phyloP scores from a whole-genome alignment of 352 stramenopile species.

The Pythium coloratum region DNA sequence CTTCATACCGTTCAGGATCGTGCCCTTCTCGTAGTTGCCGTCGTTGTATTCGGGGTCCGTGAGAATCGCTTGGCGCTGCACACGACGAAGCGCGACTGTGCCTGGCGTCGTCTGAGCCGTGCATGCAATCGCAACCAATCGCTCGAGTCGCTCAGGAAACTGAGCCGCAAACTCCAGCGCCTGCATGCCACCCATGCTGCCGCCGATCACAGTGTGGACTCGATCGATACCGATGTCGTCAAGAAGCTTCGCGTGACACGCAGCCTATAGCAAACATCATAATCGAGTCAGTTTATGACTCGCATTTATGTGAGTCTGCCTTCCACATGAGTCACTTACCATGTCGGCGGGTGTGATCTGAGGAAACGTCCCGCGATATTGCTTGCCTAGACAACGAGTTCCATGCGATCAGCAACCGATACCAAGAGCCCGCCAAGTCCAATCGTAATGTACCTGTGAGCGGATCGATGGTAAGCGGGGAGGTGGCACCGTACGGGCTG shows the following conservation, averaged over 20 bases:
- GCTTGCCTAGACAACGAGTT: constrained; percentile 28
- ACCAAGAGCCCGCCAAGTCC: not conserved
- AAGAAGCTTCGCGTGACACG: constrained; percentile 73
- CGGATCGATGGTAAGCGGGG: constrained; percentile 59
- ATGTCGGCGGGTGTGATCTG: constrained; percentile 86
- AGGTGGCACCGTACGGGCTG: constrained; percentile 85
- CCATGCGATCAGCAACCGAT: not conserved
- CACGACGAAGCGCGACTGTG: constrained; percentile 81
- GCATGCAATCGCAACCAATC: constrained; percentile 76
- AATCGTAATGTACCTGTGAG: constrained; percentile 34
- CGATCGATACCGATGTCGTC: constrained; percentile 72
- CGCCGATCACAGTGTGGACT: constrained; percentile 83
- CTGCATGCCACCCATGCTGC: constrained; percentile 88
- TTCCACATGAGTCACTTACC: constrained; percentile 23
- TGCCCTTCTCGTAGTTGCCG: constrained; percentile 65
- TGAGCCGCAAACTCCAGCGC: constrained; percentile 85
- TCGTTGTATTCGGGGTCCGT: constrained; percentile 78
- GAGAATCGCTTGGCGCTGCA: constrained; percentile 84
- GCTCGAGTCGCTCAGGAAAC: constrained; percentile 73
- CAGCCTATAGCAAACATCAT: constrained; percentile 32
- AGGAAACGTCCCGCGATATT: constrained; percentile 74
- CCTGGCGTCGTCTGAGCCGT: constrained; percentile 86
- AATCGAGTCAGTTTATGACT: not conserved
- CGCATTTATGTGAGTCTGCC: not conserved
- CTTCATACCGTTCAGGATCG: constrained; percentile 76